Percentiles rank a stretch among this genome's conserved stretches.
Evolutionary conservation across 345 rosid species (phyloP).

Genomic region (Salix koriyanagi): DNA sequence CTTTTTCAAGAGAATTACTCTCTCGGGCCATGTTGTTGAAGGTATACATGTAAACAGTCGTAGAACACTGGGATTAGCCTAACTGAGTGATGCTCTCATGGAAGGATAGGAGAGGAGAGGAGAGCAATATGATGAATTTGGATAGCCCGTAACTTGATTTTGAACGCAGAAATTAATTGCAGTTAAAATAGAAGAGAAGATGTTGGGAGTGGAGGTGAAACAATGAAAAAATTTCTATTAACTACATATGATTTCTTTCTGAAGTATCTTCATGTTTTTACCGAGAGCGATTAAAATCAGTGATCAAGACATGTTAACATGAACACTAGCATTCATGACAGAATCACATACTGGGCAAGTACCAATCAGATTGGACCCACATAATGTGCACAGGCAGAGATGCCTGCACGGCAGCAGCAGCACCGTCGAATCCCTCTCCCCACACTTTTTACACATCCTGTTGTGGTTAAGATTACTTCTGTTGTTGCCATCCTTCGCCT

Average conservation of each 20-base stretch:
- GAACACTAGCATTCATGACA: conserved; percentile 54
- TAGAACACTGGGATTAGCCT: background rate
- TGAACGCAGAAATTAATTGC: background rate
- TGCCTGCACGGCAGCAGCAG: conserved; percentile 84
- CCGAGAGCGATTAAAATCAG: background rate
- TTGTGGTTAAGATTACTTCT: background rate
- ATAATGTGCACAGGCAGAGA: conserved; percentile 64
- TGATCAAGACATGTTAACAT: conserved; percentile 55
- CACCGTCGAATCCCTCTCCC: conserved; percentile 64
- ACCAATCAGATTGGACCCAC: conserved; percentile 51
- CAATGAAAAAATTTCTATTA: conserved; percentile 15
- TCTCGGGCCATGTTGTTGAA: background rate
- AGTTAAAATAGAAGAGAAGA: too few species aligned
- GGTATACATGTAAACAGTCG: too few species aligned
- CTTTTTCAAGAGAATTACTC: background rate
- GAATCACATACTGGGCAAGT: conserved; percentile 50
- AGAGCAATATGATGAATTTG: too few species aligned
- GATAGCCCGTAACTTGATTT: background rate
- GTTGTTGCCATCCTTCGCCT: conserved; percentile 16
- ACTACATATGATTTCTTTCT: background rate
- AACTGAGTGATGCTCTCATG: too few species aligned
- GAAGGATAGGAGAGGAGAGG: too few species aligned
- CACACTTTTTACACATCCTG: conserved; percentile 51
- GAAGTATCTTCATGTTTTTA: background rate
- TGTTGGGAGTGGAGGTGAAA: background rate